phyloP scores from a whole-genome alignment of 495 filamentous ascomycete genomes.

The Entonaema liquescens region DNA sequence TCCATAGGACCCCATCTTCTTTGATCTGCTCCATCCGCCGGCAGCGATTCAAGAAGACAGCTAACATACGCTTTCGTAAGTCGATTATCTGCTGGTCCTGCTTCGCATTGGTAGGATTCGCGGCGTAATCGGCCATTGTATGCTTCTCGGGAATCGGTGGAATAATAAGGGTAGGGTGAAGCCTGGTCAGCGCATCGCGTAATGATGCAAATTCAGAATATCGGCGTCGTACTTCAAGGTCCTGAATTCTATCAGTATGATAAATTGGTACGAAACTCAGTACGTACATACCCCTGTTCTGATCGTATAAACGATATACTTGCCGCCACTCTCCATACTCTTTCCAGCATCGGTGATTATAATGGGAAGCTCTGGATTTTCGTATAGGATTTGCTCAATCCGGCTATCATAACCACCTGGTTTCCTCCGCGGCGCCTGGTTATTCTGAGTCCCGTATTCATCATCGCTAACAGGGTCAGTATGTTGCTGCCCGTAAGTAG shows the following conservation, averaged over 20 bases:
- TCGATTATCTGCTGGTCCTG: constrained; percentile 97
- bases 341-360: constrained; percentile 94
- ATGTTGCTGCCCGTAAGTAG: constrained; percentile 43
- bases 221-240: constrained; percentile 90
- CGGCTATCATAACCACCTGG: constrained; percentile 91
- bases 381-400: constrained; percentile 95
- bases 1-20: constrained; percentile 96
- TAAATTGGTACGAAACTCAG: background rate
- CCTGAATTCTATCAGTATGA: constrained; percentile 62
- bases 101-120: constrained; percentile 96
- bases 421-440: constrained; percentile 67
- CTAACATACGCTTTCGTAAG: constrained; percentile 92
- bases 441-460: constrained; percentile 68
- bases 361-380: constrained; percentile 88
- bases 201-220: constrained; percentile 98
- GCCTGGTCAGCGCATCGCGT: constrained; percentile 82
- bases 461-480: constrained; percentile 51
- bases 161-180: constrained; percentile 94
- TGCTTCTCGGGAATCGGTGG: constrained; percentile 99
- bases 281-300: constrained; percentile 78
- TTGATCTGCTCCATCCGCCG: constrained; percentile 90
- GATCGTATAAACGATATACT: constrained; percentile 96
- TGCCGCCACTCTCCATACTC: constrained; percentile 86
- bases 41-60: constrained; percentile 93
- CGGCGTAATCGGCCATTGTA: constrained; percentile 97